Conservation (phyloP, 2,329 filamentous ascomycete genomes). For the Penicillium freii region DNA sequence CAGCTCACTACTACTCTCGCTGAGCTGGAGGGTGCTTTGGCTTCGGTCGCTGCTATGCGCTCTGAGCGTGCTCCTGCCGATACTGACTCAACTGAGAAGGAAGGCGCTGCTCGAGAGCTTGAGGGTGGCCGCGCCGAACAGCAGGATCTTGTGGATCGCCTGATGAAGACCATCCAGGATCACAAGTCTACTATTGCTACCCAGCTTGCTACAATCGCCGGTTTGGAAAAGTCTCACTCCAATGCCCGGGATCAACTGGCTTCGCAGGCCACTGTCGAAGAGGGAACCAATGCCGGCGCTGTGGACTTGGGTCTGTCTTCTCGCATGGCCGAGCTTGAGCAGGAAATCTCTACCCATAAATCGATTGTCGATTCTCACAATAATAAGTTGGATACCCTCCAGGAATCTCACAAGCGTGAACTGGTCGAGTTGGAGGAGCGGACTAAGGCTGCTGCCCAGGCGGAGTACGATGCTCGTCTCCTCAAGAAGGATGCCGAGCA, state of each 20-base stretch:
- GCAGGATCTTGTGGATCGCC: constrained; percentile 56
- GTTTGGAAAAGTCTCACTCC: constrained; percentile 70
- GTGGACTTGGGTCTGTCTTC: constrained; percentile 39
- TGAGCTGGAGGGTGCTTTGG: constrained; percentile 67
- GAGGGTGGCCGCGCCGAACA: constrained; percentile 57
- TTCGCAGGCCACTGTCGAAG: constrained; percentile 61
- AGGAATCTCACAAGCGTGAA: constrained; percentile 52
- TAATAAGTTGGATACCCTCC: constrained; percentile 52
- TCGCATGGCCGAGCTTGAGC: constrained; percentile 56
- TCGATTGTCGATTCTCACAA: constrained; percentile 55
- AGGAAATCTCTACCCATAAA: constrained; percentile 57
- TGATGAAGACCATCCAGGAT: constrained; percentile 75
- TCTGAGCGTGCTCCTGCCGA: constrained; percentile 40
- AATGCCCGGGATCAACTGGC: constrained; percentile 67
- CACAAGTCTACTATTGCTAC: constrained; percentile 71
- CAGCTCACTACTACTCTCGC: constrained; percentile 69
- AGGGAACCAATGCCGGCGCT: constrained; percentile 52
- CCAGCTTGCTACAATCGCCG: constrained; percentile 67
- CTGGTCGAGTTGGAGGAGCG: constrained; percentile 42
- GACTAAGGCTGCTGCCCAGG: constrained; percentile 36
- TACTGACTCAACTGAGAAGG: constrained; percentile 35
- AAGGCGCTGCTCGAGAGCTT: constrained; percentile 45
- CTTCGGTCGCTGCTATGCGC: constrained; percentile 51
- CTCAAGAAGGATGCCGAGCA: constrained; percentile 58
- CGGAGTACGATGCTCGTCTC: constrained; percentile 38